Percentiles rank a stretch among this genome's conserved stretches.
phyloP scores from a whole-genome alignment of 2,329 filamentous ascomycete genomes.

The Phaeosphaeria sp. region DNA sequence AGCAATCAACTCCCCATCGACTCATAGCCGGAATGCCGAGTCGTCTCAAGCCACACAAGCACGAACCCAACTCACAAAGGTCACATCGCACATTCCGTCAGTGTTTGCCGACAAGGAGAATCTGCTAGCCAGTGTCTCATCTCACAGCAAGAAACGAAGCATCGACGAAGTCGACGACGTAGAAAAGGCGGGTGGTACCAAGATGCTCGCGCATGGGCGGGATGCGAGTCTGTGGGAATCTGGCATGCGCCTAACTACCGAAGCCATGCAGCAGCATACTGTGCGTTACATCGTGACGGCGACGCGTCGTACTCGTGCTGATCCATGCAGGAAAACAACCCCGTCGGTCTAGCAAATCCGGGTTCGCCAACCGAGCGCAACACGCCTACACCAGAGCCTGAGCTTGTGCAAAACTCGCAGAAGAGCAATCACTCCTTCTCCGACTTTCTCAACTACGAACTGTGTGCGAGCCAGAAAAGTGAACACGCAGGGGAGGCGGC shows the following conservation, averaged over 20 bases:
- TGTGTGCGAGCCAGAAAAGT: slow-evolving; percentile 49
- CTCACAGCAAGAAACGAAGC: slow-evolving; percentile 41
- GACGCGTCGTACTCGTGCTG: slow-evolving; percentile 27
- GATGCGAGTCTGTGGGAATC: slow-evolving; percentile 17
- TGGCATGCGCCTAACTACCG: slow-evolving; percentile 28
- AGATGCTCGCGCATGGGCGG: slow-evolving; percentile 33
- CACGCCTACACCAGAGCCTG: slow-evolving; percentile 35
- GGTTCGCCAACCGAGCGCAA: slow-evolving; percentile 46
- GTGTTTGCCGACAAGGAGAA: slow-evolving; percentile 40
- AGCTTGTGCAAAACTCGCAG: slow-evolving; percentile 31
- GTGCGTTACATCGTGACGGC: slow-evolving; percentile 21
- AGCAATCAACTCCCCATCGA: slow-evolving; percentile 42
- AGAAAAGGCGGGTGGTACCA: slow-evolving; percentile 33
- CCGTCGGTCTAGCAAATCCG: slow-evolving; percentile 32
- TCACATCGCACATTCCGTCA: slow-evolving; percentile 30
- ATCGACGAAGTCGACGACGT: slow-evolving; percentile 45
- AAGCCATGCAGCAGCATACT: slow-evolving; percentile 34
- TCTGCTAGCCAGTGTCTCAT: slow-evolving; percentile 16
- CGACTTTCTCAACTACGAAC: slow-evolving; percentile 56
- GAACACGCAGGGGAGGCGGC: slow-evolving; percentile 20
- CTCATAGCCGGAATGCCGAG: slow-evolving; percentile 9
- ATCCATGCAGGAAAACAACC: slow-evolving; percentile 32
- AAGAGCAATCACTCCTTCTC: slow-evolving; percentile 54
- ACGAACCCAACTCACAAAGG: slow-evolving; percentile 46
- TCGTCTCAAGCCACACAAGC: slow-evolving; percentile 29